Evolutionary conservation across 495 filamentous ascomycete genomes (phyloP).

Genomic region (Hypoxylon fuscum): DNA sequence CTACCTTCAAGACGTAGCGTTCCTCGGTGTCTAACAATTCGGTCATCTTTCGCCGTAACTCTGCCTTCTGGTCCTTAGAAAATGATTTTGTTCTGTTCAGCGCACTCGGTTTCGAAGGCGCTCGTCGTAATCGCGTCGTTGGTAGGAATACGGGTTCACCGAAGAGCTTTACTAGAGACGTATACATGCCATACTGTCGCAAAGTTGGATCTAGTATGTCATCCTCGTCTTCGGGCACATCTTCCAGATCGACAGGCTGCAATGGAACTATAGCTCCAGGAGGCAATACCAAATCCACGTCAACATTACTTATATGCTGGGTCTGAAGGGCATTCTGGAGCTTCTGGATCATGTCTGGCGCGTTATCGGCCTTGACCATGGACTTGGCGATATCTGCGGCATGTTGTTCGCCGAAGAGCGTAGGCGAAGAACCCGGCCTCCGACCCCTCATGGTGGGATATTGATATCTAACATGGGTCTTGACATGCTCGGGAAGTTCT

Average conservation of each 20-base stretch:
- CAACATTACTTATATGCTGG: conserved; percentile 81
- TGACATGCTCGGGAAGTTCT: conserved; percentile 81
- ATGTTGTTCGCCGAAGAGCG: conserved; percentile 89
- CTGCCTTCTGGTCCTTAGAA: conserved; percentile 81
- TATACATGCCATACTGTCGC: conserved; percentile 77
- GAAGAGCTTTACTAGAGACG: conserved; percentile 75
- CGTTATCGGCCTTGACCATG: conserved; percentile 81
- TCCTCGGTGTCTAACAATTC: conserved; percentile 95
- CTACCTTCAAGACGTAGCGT: conserved; percentile 86
- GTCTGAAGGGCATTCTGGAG: conserved; percentile 77
- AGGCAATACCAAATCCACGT: conserved; percentile 88
- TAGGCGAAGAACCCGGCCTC: conserved; percentile 65
- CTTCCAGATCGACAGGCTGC: conserved; percentile 59
- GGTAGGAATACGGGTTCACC: conserved; percentile 87
- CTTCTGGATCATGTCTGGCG: conserved; percentile 72
- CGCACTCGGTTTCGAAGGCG: conserved; percentile 84
- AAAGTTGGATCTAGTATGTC: conserved; percentile 67
- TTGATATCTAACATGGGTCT: conserved; percentile 64
- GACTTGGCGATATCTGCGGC: conserved; percentile 86
- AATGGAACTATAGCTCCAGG: conserved; percentile 72
- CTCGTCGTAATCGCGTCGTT: conserved; percentile 84
- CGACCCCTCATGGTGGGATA: conserved; percentile 57
- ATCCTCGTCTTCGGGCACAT: conserved; percentile 64
- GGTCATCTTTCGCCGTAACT: conserved; percentile 85
- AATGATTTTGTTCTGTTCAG: conserved; percentile 77